Base-by-base conservation (phyloP, 306 rosid genomes). In the Cicer yamashitae region DNA sequence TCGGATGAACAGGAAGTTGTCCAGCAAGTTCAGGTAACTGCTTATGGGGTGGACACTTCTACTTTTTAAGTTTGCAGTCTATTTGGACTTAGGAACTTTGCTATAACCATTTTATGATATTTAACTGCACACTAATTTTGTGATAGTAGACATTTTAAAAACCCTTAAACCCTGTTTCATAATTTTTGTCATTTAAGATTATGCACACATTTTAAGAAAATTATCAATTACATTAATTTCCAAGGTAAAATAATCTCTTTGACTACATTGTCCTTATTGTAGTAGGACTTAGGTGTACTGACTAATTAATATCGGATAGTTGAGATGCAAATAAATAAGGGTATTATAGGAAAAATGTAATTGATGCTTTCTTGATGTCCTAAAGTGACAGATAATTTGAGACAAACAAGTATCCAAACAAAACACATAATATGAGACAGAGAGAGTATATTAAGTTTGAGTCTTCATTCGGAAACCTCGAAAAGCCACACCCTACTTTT, bases 1-100 rank as follows among this genome's bases (percentile, higher is more conserved):
- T 87, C 97, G 40, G 99, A 94, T 81, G 99, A 89, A 69, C 97
- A 87, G 81, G 99, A 94, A 87, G 89, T 84, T 82, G 99, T 94
- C 67, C 99, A 85, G 82, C 97, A 92, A 79, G 93, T 94, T 84
- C 92, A 90, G 97, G 99, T 94, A 80, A 75, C 70, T 80, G 44
- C 78, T 77, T 50, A 48, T 56, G 45, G 17, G 10, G 3, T 38
- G 69, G 52, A 14, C 15, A 50, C 59, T 62, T 57, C 38, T 50
- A 15, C 18, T 43, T 51, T 75, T 41, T 62, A 60, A 60, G 67
- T 37, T 60, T 60, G 67, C 25, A 7, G 38, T 37, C 67, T 79
- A 10, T 13, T 69, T 44, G 34, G 13, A 39, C 11, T 12, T 75
- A 0, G 50, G 68, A 75, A 57, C 20, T 65, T 79, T 41, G 69